Evolutionary conservation across 768 basidiomycete species (phyloP), one percentile per base, ranked within the genome.

Genomic region (Amanita molliuscula): DNA sequence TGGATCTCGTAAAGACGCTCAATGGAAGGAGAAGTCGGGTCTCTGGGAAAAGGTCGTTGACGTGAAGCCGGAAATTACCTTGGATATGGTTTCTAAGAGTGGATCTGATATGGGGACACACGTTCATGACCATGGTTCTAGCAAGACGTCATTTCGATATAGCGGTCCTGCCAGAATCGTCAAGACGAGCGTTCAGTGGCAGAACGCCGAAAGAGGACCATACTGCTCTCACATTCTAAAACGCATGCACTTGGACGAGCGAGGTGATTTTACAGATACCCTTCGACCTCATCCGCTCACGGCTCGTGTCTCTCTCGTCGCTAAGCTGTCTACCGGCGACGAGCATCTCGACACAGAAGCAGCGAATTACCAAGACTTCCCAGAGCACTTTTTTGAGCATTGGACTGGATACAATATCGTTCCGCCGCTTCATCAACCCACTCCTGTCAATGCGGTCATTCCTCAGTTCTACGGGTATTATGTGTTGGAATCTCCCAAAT

Each of bases 381-480:
- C 74, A 2, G 44, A 52, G 10, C 69, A 76, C 50, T 62, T 77
- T 42, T 73, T 68, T 53, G 61, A 77, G 57, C 72, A 76, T 41
- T 78, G 71, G 70, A 71, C 59, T 52, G 78, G 79, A 3, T 70
- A 66, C 52, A 74, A 76, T 49, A 47, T 76, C 35, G 55, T 75
- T 1, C 54, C 55, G 9, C 74, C 75, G 2, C 51, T 77, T 4
- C 61, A 62, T 26, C 56, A 69, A 53, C 72, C 78, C 0, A 68
- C 73, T 0, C 76, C 77, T 2, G 64, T 75, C 3, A 64, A 67
- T 6, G 70, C 82, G 0, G 42, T 82, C 42, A 75, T 78, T 3
- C 81, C 82, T 0, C 79, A 81, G 58, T 84, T 74, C 60, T 84
- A 78, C 55, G 81, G 83, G 1, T 79, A 77, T 61, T 84, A 82